Conservation (phyloP, 352 stramenopile species). For the Phytophthora podocarpi region DNA sequence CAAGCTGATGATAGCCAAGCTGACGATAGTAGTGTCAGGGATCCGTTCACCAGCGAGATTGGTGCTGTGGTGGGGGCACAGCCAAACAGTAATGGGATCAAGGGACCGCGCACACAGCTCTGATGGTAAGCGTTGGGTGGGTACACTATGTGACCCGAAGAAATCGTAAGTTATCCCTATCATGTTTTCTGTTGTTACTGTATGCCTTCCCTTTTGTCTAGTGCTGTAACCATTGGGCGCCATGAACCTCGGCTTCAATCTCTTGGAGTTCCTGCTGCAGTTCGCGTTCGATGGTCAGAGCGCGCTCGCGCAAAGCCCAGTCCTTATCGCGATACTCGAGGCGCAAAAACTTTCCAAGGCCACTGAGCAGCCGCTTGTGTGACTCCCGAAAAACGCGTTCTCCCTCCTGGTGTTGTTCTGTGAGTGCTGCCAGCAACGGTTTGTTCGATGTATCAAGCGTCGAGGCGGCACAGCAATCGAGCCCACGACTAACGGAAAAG, state of each 20-base stretch:
- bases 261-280: constrained; percentile 61
- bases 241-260: constrained; percentile 44
- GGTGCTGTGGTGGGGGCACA: constrained; percentile 55
- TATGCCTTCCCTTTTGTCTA: constrained; percentile 10
- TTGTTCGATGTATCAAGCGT: constrained; percentile 46
- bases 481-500: constrained; percentile 11
- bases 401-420: constrained; percentile 45
- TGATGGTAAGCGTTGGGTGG: constrained; percentile 20
- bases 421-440: constrained; percentile 38
- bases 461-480: constrained; percentile 30
- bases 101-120: constrained; percentile 50
- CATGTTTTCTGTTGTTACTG: constrained; percentile 14
- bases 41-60: constrained; percentile 70
- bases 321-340: constrained; percentile 52
- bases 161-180: constrained; percentile 27
- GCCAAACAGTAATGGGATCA: constrained; percentile 20
- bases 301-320: constrained; percentile 55
- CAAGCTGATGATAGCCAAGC: constrained; percentile 19
- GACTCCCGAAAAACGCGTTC: constrained; percentile 48
- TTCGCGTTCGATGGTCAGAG: constrained; percentile 66
- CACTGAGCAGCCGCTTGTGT: constrained; percentile 51
- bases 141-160: background rate
- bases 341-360: constrained; percentile 65
- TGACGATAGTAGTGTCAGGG: constrained; percentile 28
- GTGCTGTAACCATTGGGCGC: constrained; percentile 37